Evolutionary conservation across 2,329 filamentous ascomycete genomes (phyloP).

Genomic region (Lachnum nothofagi): DNA sequence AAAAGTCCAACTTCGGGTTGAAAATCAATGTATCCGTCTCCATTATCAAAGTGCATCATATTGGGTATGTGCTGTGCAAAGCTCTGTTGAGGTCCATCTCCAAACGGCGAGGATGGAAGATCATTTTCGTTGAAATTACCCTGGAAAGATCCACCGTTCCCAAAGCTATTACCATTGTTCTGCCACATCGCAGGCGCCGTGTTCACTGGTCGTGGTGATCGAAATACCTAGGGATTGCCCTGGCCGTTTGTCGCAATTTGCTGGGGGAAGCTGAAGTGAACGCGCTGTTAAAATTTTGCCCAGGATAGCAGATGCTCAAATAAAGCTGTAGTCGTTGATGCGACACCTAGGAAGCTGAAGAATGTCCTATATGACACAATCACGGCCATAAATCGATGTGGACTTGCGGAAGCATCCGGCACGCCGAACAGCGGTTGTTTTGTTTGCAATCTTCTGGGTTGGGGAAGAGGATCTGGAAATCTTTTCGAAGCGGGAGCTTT

Average conservation of each 20-base stretch:
- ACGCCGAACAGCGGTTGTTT: too few relatives aligned
- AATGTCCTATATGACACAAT: neutral
- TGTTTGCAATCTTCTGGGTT: too few relatives aligned
- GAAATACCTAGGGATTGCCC: neutral
- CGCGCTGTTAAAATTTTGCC: neutral
- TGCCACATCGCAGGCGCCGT: slow-evolving; percentile 23
- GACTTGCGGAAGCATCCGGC: too few relatives aligned
- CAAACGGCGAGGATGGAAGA: slow-evolving; percentile 14
- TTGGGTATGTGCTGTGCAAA: slow-evolving; percentile 17
- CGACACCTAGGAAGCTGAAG: neutral
- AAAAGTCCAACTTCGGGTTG: slow-evolving; percentile 21
- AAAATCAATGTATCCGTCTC: slow-evolving; percentile 17
- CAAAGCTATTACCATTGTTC: slow-evolving; percentile 28
- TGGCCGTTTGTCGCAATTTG: neutral
- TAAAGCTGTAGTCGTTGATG: neutral
- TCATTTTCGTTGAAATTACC: slow-evolving; percentile 27
- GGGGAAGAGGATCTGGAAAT: too few relatives aligned
- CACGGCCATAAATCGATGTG: neutral
- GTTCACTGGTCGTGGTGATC: neutral
- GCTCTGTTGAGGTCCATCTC: slow-evolving; percentile 13
- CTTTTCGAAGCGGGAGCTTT: too few relatives aligned
- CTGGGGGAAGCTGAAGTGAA: neutral
- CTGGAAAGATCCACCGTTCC: slow-evolving; percentile 22
- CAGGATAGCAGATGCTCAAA: neutral
- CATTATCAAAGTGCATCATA: slow-evolving; percentile 18